These are phyloP conservation scores for Tylopilus subfusipes DNA, from an alignment of 768 basidiomycete species.

Conservation along the genomic window DNA sequence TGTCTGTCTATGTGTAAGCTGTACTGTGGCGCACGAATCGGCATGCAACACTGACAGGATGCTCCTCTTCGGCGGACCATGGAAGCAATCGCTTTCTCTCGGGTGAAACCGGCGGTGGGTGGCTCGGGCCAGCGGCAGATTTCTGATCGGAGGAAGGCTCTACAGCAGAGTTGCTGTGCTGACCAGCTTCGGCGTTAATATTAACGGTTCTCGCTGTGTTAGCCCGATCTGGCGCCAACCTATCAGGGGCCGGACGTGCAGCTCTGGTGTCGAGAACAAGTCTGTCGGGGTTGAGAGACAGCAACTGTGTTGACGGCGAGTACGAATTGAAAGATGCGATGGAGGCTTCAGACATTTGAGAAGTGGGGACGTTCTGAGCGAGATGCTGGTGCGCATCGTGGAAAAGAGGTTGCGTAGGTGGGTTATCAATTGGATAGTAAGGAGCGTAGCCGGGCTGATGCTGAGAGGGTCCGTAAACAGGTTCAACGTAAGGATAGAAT, in stretches of 20 bases:
- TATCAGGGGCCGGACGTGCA: not conserved
- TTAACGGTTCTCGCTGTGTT: slow-evolving; percentile 7
- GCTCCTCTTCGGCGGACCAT: slow-evolving; percentile 7
- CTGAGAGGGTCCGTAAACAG: not conserved
- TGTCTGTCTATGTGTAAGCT: slow-evolving; percentile 20
- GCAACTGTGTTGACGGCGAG: not conserved
- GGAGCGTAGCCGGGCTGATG: not conserved
- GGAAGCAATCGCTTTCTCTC: slow-evolving; percentile 15
- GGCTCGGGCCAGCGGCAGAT: slow-evolving; percentile 9
- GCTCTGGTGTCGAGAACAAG: not conserved
- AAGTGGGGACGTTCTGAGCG: not conserved
- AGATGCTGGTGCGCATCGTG: not conserved
- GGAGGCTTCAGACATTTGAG: slow-evolving; percentile 1
- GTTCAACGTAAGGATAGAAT: not conserved
- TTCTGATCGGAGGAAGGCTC: slow-evolving; percentile 5
- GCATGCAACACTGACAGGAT: slow-evolving; percentile 12
- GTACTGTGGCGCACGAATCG: not conserved
- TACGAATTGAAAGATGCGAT: not conserved
- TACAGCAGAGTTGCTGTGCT: slow-evolving; percentile 26
- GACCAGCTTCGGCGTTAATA: not conserved
- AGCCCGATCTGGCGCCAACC: not conserved
- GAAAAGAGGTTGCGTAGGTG: not conserved
- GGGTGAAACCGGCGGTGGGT: slow-evolving; percentile 16
- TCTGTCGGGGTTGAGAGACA: not conserved
- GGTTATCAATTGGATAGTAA: not conserved